A percentile compares a stretch with the other conserved stretches of the same genome.
phyloP scores from a whole-genome alignment of 306 rosid genomes.

The Trifolium subterraneum region DNA sequence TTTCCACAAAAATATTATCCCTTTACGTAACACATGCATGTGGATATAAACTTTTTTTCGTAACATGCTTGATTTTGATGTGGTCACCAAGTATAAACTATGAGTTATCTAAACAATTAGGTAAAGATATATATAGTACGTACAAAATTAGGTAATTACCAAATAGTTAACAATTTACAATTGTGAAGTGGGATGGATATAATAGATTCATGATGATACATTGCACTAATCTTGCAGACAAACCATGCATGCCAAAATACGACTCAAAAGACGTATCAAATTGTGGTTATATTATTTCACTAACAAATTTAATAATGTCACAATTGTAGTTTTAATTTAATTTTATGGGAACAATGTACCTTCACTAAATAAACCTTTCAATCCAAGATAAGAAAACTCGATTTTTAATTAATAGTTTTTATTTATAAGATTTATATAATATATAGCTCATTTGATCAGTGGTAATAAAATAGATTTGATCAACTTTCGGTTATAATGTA shows the following conservation, averaged over 20 bases:
- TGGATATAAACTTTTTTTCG: neutral
- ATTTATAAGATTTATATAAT: too few species aligned
- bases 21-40: conserved; percentile 24
- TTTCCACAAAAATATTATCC: neutral
- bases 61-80: conserved; percentile 31
- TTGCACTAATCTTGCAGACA: neutral
- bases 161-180: conserved; percentile 7
- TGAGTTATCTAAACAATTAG: conserved; percentile 30
- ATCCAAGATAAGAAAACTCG: neutral
- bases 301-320: neutral
- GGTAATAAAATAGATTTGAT: neutral
- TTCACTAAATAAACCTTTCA: neutral
- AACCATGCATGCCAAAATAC: conserved; percentile 1
- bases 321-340: neutral
- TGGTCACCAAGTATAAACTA: conserved; percentile 24
- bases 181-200: neutral
- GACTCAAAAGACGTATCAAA: neutral
- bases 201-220: conserved; percentile 3
- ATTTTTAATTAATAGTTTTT: too few species aligned
- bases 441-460: neutral
- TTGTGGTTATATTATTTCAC: conserved; percentile 18
- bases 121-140: conserved; percentile 25
- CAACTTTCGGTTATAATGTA: neutral
- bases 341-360: neutral
- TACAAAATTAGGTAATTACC: conserved; percentile 41